phyloP scores from a whole-genome alignment of 2,329 filamentous ascomycete genomes.

The Arthrobotrys sinensis region DNA sequence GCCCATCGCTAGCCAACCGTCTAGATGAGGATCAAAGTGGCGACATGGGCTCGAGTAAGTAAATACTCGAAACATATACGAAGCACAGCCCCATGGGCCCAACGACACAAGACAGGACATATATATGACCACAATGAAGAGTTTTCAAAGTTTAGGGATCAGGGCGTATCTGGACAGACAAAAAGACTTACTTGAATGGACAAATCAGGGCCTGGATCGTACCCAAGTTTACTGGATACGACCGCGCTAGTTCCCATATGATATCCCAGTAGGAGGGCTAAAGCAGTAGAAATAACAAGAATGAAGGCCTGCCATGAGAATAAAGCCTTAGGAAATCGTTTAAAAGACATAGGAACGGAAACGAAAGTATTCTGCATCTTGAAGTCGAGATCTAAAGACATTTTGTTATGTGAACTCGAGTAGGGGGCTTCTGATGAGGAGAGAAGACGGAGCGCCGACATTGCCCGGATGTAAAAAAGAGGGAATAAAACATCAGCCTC shows the following conservation, averaged over 20 bases:
- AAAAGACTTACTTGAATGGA: constrained; percentile 1
- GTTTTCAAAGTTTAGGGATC: background rate
- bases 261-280: constrained; percentile 12
- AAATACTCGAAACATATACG: no score
- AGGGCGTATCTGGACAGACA: background rate
- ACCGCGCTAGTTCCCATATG: constrained; percentile 16
- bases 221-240: background rate
- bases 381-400: background rate
- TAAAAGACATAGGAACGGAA: constrained; percentile 1
- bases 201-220: background rate
- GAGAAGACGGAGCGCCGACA: background rate
- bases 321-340: background rate
- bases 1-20: no score
- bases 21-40: no score
- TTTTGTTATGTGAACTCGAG: background rate
- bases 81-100: no score
- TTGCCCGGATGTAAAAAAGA: background rate
- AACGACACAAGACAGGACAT: background rate
- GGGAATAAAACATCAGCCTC: background rate
- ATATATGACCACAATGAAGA: background rate
- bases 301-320: constrained; percentile 6
- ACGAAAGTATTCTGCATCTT: constrained; percentile 2
- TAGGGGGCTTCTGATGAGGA: background rate
- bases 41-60: no score
- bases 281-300: background rate